Base-by-base conservation (phyloP, 768 basidiomycete genomes). In the Naganishia onofrii region DNA sequence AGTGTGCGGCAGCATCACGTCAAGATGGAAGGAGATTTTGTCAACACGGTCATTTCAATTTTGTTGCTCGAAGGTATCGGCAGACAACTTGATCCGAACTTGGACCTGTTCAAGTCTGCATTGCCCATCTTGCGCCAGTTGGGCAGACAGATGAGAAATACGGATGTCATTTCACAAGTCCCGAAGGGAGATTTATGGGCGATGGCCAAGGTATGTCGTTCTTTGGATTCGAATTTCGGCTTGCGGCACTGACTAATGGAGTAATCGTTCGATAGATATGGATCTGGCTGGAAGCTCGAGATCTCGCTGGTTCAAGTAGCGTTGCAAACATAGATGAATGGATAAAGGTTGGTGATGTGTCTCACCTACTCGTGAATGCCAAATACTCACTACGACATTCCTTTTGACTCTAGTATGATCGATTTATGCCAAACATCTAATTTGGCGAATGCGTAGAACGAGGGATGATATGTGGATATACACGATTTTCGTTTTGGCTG, bases 1-100 rank as follows among this genome's bases (percentile, higher is more conserved):
- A 87, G 88, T 38, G 94, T 99, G 3, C 84, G 93, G 69, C 84
- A 86, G 73, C 94, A 97, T 80, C 95, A 96, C 77, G 96, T 98
- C 73, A 97, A 92, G 84, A 91, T 99, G 88, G 95, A 99, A 82
- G 93, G 89, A 17, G 96, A 98, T 80, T 99, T 99, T 78, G 88
- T 98, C 54, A 99, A 99, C 81, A 98, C 96, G 0, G 93, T 99
- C 70, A 90, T 99, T 70, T 91, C 91, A 12, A 92, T 97, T 68
- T 82, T 99, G 66, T 80, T 99, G 48, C 83, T 99, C 66, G 96
- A 99, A 81, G 96, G 96, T 0, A 97, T 99, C 74, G 96, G 96
- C 26, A 83, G 95, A 70, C 93, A 90, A 82, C 80, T 99, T 72
- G 93, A 99, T 81, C 94, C 96, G 1, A 84, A 85, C 15, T 82